Percentiles rank a stretch among this genome's conserved stretches.
Evolutionary conservation across 148 eudicot genomes (phyloP).

Genomic region (Polygonum aviculare): DNA sequence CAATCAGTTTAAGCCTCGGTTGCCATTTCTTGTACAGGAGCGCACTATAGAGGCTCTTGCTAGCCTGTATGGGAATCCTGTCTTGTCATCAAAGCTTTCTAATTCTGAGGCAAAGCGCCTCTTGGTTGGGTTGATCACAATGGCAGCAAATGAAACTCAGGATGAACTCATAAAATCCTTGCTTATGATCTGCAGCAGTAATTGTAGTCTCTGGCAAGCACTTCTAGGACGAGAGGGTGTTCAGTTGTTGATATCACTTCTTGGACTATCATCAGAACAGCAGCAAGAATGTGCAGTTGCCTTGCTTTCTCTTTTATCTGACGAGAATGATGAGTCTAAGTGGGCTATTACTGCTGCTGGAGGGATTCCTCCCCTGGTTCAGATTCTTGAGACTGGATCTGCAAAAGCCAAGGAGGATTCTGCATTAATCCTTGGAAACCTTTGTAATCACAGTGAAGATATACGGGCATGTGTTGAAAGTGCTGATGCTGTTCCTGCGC

Average conservation of each 20-base stretch:
- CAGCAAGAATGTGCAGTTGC: constrained; percentile 99
- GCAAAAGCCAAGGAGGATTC: constrained; percentile 97
- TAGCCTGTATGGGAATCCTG: constrained; percentile 77
- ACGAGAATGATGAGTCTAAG: constrained; percentile 95
- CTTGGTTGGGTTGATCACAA: constrained; percentile 93
- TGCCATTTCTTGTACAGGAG: constrained; percentile 82
- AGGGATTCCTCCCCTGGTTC: constrained; percentile 98
- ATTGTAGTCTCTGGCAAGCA: constrained; percentile 86
- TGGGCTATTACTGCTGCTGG: constrained; percentile 99
- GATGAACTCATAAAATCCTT: constrained; percentile 85
- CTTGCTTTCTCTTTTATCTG: constrained; percentile 76
- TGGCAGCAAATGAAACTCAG: constrained; percentile 86
- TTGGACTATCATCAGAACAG: constrained; percentile 97
- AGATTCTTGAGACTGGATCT: constrained; percentile 96
- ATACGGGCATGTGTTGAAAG: constrained; percentile 98
- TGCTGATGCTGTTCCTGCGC: constrained; percentile 99
- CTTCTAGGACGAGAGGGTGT: constrained; percentile 99
- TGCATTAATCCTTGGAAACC: constrained; percentile 89
- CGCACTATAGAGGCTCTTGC: constrained; percentile 98
- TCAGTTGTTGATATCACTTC: constrained; percentile 93
- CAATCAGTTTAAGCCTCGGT: constrained; percentile 66
- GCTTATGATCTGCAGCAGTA: constrained; percentile 63
- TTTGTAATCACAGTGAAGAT: constrained; percentile 98
- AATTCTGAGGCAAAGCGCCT: constrained; percentile 88
- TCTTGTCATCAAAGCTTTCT: constrained; percentile 71